Evolutionary conservation across 1,284 basidiomycete species (phyloP), one percentile per base, ranked within the genome.

Genomic region (Sporisorium scitamineum): DNA sequence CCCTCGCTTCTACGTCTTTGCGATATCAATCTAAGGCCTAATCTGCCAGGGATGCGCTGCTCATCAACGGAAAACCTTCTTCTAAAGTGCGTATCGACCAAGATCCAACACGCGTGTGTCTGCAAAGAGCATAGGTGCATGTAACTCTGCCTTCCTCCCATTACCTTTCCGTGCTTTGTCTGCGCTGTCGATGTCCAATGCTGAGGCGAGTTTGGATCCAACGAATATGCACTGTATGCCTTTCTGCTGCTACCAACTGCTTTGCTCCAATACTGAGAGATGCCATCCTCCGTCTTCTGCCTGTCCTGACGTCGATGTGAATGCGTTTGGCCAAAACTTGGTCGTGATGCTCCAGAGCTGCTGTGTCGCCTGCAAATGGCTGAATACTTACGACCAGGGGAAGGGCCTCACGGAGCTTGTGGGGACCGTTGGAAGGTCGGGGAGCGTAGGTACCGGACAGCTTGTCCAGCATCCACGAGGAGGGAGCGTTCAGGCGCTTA

Each of bases 391-490:
- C 86, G 78, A 86, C 79, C 58, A 87, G 78, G 62, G 87, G 87
- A 70, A 99, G 94, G 80, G 91, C 97, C 90, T 99, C 96, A 85
- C 96, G 93, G 86, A 97, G 93, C 89, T 95, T 98, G 90, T 99
- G 96, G 83, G 96, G 96, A 89, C 96, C 96, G 83, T 96, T 93
- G 70, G 95, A 96, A 68, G 95, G 95, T 86, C 94, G 93, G 83
- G 95, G 94, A 86, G 95, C 95, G 87, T 97, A 97, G 85, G 94
- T 97, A 80, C 96, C 96, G 88, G 94, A 93, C 86, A 99, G 89
- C 89, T 99, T 99, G 90, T 98, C 95, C 82, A 99, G 90, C 94
- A 99, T 97, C 97, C 97, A 99, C 89, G 94, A 93, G 69, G 94
- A 96, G 80, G 97, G 97, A 83, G 97, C 97, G 83, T 92, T 91